phyloP scores from a whole-genome alignment of 2,329 filamentous ascomycete genomes.

The Colletotrichum coccodes region DNA sequence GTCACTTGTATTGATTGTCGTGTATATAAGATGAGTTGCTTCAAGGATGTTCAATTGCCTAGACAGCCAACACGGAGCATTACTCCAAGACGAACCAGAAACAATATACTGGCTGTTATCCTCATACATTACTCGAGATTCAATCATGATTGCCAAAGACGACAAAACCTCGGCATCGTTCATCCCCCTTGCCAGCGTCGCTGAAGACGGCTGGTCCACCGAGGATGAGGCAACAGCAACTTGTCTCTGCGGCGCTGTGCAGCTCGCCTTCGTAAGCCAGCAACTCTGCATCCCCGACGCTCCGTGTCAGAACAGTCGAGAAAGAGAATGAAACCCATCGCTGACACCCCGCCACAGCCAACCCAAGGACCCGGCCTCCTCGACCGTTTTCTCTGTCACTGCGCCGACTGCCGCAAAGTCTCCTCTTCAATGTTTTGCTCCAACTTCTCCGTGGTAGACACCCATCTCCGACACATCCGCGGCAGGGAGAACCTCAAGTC shows the following conservation, averaged over 20 bases:
- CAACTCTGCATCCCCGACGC: no score
- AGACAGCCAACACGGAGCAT: no score
- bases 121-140: not conserved
- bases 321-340: not conserved
- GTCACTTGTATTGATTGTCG: not conserved
- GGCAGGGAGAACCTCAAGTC: constrained; percentile 62
- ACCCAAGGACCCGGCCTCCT: constrained; percentile 55
- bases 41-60: not conserved
- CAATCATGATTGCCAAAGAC: constrained; percentile 4
- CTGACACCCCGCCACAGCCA: constrained; percentile 45
- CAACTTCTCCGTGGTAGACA: constrained; percentile 63
- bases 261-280: constrained; percentile 59
- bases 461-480: constrained; percentile 57
- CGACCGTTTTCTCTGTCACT: constrained; percentile 68
- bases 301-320: no score
- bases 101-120: not conserved
- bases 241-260: constrained; percentile 68
- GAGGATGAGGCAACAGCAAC: constrained; percentile 64
- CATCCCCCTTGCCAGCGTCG: constrained; percentile 34
- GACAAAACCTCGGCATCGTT: constrained; percentile 45
- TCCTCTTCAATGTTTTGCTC: constrained; percentile 71
- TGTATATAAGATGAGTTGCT: not conserved
- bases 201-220: constrained; percentile 55
- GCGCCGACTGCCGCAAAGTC: constrained; percentile 70
- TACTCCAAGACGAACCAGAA: not conserved